phyloP scores from a whole-genome alignment of 352 stramenopile genomes.

The Globisporangium nagaii region DNA sequence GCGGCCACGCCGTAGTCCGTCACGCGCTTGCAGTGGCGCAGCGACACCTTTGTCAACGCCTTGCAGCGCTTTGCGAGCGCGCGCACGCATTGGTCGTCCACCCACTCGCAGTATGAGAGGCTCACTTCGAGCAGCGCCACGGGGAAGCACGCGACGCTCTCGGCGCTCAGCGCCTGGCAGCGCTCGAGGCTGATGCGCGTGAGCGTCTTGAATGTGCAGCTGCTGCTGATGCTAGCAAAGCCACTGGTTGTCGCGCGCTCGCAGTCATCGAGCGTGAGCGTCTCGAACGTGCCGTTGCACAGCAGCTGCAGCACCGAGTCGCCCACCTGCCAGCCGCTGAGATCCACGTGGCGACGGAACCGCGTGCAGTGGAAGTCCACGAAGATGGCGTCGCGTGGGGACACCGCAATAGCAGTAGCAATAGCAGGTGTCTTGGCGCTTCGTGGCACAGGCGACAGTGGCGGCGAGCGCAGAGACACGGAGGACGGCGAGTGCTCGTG shows the following conservation, averaged over 20 bases:
- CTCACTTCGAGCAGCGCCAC: constrained; percentile 34
- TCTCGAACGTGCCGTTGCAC: constrained; percentile 5
- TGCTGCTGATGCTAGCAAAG: constrained; percentile 1
- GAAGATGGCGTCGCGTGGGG: constrained; percentile 14
- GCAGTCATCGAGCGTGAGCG: constrained; percentile 25
- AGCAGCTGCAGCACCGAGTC: constrained; percentile 40
- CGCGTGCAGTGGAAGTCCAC: constrained; percentile 6
- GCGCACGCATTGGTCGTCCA: constrained; percentile 49
- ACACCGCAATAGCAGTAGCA: neutral
- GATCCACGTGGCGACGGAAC: constrained; percentile 38
- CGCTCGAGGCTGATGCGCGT: constrained; percentile 13
- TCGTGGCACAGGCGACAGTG: neutral
- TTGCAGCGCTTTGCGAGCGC: constrained; percentile 31
- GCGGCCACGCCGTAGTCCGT: constrained; percentile 66
- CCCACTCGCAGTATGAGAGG: constrained; percentile 63
- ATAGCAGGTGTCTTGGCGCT: neutral
- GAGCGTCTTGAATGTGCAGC: neutral
- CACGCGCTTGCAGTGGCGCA: constrained; percentile 46
- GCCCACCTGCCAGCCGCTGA: constrained; percentile 45
- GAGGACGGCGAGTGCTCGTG: neutral
- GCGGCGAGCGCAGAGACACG: no score
- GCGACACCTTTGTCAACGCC: constrained; percentile 21
- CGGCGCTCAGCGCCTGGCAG: constrained; percentile 15
- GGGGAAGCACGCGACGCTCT: constrained; percentile 13
- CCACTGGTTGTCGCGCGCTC: constrained; percentile 14